Conservation (phyloP, 2,329 filamentous ascomycete genomes). For the Cladophialophora chaetospira region DNA sequence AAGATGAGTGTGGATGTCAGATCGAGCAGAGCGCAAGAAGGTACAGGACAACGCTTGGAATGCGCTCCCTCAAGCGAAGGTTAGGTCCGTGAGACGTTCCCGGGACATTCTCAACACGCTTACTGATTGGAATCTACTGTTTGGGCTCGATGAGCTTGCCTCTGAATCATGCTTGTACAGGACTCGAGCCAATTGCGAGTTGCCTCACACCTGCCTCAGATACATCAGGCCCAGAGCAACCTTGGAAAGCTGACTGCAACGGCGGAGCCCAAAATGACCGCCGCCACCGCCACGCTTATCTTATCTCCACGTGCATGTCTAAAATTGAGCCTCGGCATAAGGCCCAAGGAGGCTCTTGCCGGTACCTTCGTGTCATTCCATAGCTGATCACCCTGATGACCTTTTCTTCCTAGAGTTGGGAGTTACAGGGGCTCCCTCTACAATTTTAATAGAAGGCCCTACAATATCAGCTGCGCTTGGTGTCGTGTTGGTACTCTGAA, state of each 20-base stretch:
- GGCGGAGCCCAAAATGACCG: slow-evolving; percentile 1
- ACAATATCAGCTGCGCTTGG: too few species aligned
- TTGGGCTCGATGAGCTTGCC: not conserved
- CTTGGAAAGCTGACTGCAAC: not conserved
- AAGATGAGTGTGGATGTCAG: slow-evolving; percentile 6
- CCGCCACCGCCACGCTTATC: not conserved
- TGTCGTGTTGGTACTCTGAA: too few species aligned
- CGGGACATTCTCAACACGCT: not conserved
- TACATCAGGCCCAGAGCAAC: not conserved
- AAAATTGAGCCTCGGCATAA: slow-evolving; percentile 2
- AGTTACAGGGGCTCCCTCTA: too few species aligned
- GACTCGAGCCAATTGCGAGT: slow-evolving; percentile 11
- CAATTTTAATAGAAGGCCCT: too few species aligned
- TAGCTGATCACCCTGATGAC: not conserved
- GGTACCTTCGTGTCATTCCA: not conserved
- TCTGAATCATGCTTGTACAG: not conserved
- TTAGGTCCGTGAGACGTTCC: not conserved
- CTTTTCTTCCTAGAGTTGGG: not conserved
- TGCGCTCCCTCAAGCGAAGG: not conserved
- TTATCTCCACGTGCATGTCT: slow-evolving; percentile 8
- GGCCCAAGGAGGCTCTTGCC: not conserved
- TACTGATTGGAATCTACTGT: not conserved
- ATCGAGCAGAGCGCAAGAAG: slow-evolving; percentile 1
- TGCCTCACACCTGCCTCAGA: not conserved
- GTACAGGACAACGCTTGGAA: slow-evolving; percentile 5